Evolutionary conservation across 176 grass and related monocot species (phyloP).

Genomic region (Elymus sibiricus): DNA sequence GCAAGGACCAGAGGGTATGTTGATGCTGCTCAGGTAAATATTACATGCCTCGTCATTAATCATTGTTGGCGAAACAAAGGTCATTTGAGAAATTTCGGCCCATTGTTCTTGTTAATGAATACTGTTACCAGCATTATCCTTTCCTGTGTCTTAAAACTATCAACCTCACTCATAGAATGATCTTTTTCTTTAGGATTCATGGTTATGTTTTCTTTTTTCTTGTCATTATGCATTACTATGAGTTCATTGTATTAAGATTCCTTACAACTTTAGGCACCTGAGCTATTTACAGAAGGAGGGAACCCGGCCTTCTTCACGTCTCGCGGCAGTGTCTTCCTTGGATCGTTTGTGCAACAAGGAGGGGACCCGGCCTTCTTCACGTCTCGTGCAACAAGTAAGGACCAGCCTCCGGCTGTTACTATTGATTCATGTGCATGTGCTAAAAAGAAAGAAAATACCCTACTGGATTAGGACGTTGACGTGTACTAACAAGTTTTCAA

Average conservation of each 20-base stretch:
- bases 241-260: not conserved
- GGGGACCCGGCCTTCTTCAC: too few species aligned
- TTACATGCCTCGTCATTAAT: not conserved
- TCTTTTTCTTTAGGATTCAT: too few species aligned
- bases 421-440: too few species aligned
- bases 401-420: too few species aligned
- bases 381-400: too few species aligned
- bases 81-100: not conserved
- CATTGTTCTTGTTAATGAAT: not conserved
- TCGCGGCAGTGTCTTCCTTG: too few species aligned
- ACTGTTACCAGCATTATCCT: not conserved
- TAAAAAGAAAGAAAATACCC: too few species aligned
- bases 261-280: constrained; percentile 64
- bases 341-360: too few species aligned
- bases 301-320: too few species aligned
- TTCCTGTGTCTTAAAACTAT: not conserved
- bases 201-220: not conserved
- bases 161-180: not conserved
- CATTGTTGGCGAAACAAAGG: not conserved
- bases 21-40: constrained; percentile 83
- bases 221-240: not conserved
- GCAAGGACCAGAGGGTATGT: constrained; percentile 79
- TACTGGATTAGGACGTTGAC: too few species aligned
- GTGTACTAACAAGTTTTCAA: too few species aligned
- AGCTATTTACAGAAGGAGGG: constrained; percentile 52